Conservation (phyloP, 495 filamentous ascomycete species). For the Xylaria flabelliformis region DNA sequence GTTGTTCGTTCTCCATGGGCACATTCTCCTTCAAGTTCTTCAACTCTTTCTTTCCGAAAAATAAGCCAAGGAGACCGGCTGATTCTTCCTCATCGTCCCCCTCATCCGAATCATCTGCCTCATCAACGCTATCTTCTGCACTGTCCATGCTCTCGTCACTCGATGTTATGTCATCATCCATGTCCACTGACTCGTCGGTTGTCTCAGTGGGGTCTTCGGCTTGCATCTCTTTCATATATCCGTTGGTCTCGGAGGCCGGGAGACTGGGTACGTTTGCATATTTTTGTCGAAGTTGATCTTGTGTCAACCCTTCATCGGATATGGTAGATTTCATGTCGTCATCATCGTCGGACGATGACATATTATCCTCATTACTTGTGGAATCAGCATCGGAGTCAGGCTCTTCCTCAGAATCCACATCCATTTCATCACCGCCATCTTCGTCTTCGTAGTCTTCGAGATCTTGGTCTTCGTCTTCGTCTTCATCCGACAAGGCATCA, state of each 20-base stretch:
- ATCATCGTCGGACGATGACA: conserved; percentile 69
- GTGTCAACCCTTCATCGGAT: conserved; percentile 75
- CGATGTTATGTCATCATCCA: conserved; percentile 84
- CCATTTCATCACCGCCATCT: conserved; percentile 57
- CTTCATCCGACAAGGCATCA: conserved; percentile 63
- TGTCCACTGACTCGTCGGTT: conserved; percentile 83
- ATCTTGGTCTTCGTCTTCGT: conserved; percentile 43
- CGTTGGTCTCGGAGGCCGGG: conserved; percentile 32
- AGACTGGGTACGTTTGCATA: conserved; percentile 71
- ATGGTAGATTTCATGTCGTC: conserved; percentile 65
- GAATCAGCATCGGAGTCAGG: conserved; percentile 54
- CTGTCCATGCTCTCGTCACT: conserved; percentile 63
- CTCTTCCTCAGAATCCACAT: conserved; percentile 68
- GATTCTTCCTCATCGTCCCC: conserved; percentile 60
- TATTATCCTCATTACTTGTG: conserved; percentile 63
- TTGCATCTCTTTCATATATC: conserved; percentile 47
- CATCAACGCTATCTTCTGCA: conserved; percentile 50
- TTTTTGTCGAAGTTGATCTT: conserved; percentile 78
- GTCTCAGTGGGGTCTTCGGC: conserved; percentile 71
- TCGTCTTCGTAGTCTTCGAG: conserved; percentile 58
- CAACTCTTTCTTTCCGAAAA: conserved; percentile 56
- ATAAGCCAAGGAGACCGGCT: conserved; percentile 71
- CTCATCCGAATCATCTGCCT: conserved; percentile 54
- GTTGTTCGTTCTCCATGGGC: neutral
- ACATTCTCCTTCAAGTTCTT: conserved; percentile 47